phyloP scores from a whole-genome alignment of 1,284 basidiomycete genomes.

The Somion occarium region DNA sequence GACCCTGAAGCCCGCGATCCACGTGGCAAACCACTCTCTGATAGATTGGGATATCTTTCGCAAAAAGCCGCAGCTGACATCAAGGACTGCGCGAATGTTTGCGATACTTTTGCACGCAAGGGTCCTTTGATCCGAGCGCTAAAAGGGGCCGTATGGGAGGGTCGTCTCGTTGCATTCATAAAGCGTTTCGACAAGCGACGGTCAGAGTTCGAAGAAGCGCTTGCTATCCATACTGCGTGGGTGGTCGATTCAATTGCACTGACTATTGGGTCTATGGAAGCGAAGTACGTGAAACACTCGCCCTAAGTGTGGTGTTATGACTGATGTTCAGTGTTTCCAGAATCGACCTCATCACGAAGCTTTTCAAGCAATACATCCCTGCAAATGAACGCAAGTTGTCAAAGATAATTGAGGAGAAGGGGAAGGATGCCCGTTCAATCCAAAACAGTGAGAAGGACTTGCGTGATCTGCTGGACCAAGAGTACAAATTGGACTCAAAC shows the following conservation, averaged over 20 bases:
- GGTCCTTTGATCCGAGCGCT: constrained; percentile 31
- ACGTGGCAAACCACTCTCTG: not conserved
- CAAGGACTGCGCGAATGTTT: constrained; percentile 26
- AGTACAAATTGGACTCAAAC: not conserved
- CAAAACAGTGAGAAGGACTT: constrained; percentile 12
- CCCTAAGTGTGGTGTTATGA: too few relatives aligned
- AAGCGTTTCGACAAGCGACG: constrained; percentile 29
- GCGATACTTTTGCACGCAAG: constrained; percentile 29
- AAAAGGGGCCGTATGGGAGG: constrained; percentile 33
- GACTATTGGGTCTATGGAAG: constrained; percentile 20
- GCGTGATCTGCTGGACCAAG: constrained; percentile 5
- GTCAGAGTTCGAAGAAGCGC: constrained; percentile 27
- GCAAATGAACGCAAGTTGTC: constrained; percentile 13
- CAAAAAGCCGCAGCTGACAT: constrained; percentile 25
- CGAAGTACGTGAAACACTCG: constrained; percentile 15
- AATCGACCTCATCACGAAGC: constrained; percentile 11
- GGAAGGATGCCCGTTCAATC: not conserved
- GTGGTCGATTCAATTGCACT: constrained; percentile 29
- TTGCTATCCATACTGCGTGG: constrained; percentile 30
- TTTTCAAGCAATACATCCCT: constrained; percentile 14
- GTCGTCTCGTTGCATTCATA: constrained; percentile 29
- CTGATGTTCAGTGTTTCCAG: not conserved
- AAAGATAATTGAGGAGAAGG: constrained; percentile 10
- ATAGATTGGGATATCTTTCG: constrained; percentile 16
- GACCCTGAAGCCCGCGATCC: constrained; percentile 5